Percentiles rank a stretch among this genome's conserved stretches.
phyloP scores from a whole-genome alignment of 495 filamentous ascomycete species.

The Rostrohypoxylon terebratum region DNA sequence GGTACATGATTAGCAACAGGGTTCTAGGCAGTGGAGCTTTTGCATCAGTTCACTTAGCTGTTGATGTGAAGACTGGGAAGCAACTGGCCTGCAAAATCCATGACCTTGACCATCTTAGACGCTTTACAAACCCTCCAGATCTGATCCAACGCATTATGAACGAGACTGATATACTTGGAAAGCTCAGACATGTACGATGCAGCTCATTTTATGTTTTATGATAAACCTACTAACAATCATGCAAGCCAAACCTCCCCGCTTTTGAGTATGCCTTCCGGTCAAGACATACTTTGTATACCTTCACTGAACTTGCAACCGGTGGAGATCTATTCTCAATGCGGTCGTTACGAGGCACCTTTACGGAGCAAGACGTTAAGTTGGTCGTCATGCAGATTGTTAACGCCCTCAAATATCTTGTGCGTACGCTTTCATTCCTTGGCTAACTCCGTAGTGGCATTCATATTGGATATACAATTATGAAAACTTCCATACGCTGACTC shows the following conservation, averaged over 20 bases:
- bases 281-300: conserved; percentile 61
- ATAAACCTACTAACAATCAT: conserved; percentile 6
- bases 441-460: not conserved
- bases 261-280: conserved; percentile 36
- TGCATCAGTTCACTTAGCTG: conserved; percentile 84
- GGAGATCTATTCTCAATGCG: conserved; percentile 70
- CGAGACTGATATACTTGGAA: conserved; percentile 69
- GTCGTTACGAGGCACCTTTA: conserved; percentile 60
- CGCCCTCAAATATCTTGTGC: conserved; percentile 76
- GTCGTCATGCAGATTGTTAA: conserved; percentile 85
- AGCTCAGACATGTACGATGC: conserved; percentile 68
- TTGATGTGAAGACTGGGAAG: conserved; percentile 71
- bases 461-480: not conserved
- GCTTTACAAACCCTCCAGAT: conserved; percentile 3
- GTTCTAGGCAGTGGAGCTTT: conserved; percentile 86
- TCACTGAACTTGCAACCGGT: conserved; percentile 74
- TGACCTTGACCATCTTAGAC: conserved; percentile 43
- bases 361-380: conserved; percentile 79
- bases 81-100: conserved; percentile 84
- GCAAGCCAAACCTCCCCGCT: conserved; percentile 32
- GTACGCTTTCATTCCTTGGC: not conserved
- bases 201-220: not conserved
- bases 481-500: not conserved
- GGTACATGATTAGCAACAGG: conserved; percentile 63
- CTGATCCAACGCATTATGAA: conserved; percentile 49